Base-by-base conservation (phyloP, 2,329 filamentous ascomycete species). In the Colletotrichum sp. region DNA sequence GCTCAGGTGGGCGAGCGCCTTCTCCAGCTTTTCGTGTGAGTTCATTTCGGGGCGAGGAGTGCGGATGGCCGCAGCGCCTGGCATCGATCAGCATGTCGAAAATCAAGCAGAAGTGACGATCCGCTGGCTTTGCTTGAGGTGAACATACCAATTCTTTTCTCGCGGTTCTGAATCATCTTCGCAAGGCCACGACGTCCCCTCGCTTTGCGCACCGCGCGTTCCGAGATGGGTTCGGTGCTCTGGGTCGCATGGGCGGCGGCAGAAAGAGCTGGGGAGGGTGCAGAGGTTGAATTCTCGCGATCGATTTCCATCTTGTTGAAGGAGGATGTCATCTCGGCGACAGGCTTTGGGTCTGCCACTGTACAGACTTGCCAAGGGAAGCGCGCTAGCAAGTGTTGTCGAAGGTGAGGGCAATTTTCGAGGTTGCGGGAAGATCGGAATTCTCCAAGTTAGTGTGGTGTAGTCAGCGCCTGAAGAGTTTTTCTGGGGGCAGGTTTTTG, bases 31-130 rank as follows among this genome's bases (percentile, higher is more conserved):
- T 21, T 48, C 6, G 43, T 48, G 43, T 21, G 43, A 12, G n/a
- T 48, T 48, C 43, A 48, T 21, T n/a, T 21, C 43, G 6, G n/a
- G n/a, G n/a, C n/a, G 43, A 48, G 43, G 10, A 48, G 43, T 48
- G 0, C 43, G 43, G 10, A 21, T 21, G 10, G n/a, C 43, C 1
- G 43, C 43, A n/a, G 43, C 43, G n/a, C 43, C 43, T 48, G n/a
- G 0, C 3, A 48, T 13, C n/a, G n/a, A n/a, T 48, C n/a, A 48
- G n/a, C n/a, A 21, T 21, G 0, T 21, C 6, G 0, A 48, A 48
- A 48, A 13, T 21, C 0, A 1, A 48, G n/a, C 10, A 21, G 43
- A 48, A 21, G 0, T 48, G 3, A 21, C 0, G 10, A 0, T 21
- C 6, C 43, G 10, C 43, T 48, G n/a, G 43, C 2, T 48, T 48